phyloP scores from a whole-genome alignment of 768 basidiomycete genomes.

The Pleurotus citrinopileatus region DNA sequence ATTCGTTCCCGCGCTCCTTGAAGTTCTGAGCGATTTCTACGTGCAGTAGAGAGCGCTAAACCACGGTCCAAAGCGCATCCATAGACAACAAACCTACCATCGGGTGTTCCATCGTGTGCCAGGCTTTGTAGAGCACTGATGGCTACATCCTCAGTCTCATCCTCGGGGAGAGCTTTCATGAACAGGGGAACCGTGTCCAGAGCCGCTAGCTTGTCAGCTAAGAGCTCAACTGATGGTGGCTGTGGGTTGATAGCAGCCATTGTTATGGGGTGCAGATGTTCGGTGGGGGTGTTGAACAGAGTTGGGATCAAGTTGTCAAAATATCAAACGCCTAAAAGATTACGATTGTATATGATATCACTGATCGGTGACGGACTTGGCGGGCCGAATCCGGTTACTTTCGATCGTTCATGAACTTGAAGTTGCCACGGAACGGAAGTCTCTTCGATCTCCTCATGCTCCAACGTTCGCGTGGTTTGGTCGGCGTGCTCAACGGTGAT shows the following conservation, averaged over 20 bases:
- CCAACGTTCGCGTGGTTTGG: constrained; percentile 47
- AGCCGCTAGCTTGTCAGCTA: constrained; percentile 37
- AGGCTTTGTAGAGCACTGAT: constrained; percentile 85
- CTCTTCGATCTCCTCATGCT: neutral
- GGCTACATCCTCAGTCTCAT: constrained; percentile 59
- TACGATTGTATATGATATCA: neutral
- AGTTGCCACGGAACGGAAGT: neutral
- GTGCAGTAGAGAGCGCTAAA: no score
- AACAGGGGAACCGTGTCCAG: constrained; percentile 82
- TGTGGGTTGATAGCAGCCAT: constrained; percentile 30
- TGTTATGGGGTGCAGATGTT: neutral
- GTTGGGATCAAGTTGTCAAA: no score
- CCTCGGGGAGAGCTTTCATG: constrained; percentile 83
- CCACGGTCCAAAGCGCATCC: no score
- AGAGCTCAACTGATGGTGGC: constrained; percentile 25
- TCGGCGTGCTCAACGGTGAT: constrained; percentile 58
- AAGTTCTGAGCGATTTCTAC: constrained; percentile 89
- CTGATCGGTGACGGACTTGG: neutral
- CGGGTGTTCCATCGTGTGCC: constrained; percentile 85
- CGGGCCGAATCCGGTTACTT: neutral
- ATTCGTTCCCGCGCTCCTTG: constrained; percentile 95
- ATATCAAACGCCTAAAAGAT: neutral
- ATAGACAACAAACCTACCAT: no score
- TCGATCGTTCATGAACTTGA: no score
- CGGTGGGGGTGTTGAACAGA: neutral